Evolutionary conservation across 2,329 filamentous ascomycete species (phyloP), one percentile per base, ranked within the genome.

Genomic region (Aspergillus brunneoviolaceus): DNA sequence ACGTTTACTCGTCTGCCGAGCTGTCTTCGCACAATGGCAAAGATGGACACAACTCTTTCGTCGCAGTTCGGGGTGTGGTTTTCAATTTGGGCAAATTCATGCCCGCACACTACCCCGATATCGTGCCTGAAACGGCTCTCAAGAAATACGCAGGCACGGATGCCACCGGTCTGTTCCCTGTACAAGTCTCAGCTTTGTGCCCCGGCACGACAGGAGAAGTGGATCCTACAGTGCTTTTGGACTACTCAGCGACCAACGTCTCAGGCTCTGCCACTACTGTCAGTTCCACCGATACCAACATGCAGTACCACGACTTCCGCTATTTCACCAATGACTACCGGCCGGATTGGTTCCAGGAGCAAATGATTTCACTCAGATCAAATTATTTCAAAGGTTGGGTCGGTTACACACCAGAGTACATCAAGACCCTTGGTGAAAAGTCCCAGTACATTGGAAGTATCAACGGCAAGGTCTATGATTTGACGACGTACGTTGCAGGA

Each of bases 141-240:
- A 81, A 89, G 64, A 89, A 90, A 68, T 99, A 98, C 68, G 93
- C 90, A 51, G 95, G 95, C 56, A 79, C 86, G 49, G 96, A 99
- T 70, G 88, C 93, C n/a, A 96, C 91, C 23, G 81, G 85, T 45
- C 83, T 99, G 11, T 99, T 99, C 79, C 95, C 96, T 0, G 84
- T 99, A 0, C 95, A 99, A 74, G 94, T 99, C 16, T 96, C 89
- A 4, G 92, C 94, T 49, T 83, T 99, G 42, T 99, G 95, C 76
- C 85, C 89, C 61, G 95, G 94, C 60, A 85, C 84, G 33, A 82
- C 87, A 65, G 90, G 89, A 23, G 72, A 70, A 1, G 79, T 89
- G 51, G 84, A 91, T 70, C 84, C 85, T 3, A 84, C 87, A 48
- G 91, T 99, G n/a, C 89, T 89, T 51, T 83, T 99, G 29, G 89